These are phyloP conservation scores for Podila epicladia DNA, from an alignment of 192 early-diverging fungal genomes.

Conservation along the genomic window DNA sequence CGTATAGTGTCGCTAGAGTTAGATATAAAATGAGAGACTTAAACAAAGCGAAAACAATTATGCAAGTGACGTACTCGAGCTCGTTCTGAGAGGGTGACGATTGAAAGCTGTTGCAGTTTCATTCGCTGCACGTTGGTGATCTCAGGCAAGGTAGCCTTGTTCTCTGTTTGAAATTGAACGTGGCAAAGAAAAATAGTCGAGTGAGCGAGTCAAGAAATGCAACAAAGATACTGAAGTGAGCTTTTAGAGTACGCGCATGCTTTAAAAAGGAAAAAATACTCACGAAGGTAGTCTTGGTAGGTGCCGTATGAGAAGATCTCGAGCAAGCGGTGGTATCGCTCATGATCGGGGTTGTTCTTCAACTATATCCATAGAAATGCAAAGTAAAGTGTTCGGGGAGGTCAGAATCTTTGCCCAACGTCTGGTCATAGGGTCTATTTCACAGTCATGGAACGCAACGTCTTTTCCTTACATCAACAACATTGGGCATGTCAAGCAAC, in stretches of 20 bases:
- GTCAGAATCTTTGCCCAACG: neutral
- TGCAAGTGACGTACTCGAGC: constrained; percentile 54
- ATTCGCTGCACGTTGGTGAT: constrained; percentile 57
- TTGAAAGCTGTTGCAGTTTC: constrained; percentile 79
- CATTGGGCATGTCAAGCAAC: constrained; percentile 72
- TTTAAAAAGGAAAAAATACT: neutral
- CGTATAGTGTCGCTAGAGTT: neutral
- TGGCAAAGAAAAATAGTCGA: neutral
- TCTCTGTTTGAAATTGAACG: constrained; percentile 39
- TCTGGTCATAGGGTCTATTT: neutral
- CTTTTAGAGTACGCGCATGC: neutral
- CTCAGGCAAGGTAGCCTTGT: constrained; percentile 56
- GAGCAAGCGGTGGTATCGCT: constrained; percentile 65
- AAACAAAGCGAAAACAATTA: constrained; percentile 3
- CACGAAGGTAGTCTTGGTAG: constrained; percentile 80
- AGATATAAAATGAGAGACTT: neutral
- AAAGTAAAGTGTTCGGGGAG: neutral
- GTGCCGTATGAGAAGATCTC: constrained; percentile 87
- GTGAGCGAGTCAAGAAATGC: neutral
- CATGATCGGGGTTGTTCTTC: constrained; percentile 56
- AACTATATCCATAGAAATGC: constrained; percentile 28
- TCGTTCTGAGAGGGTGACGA: constrained; percentile 76
- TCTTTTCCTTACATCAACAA: constrained; percentile 65
- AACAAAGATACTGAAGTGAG: neutral
- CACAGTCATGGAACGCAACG: neutral